Conservation (phyloP, 2,329 filamentous ascomycete genomes). For the Pyricularia grisea region DNA sequence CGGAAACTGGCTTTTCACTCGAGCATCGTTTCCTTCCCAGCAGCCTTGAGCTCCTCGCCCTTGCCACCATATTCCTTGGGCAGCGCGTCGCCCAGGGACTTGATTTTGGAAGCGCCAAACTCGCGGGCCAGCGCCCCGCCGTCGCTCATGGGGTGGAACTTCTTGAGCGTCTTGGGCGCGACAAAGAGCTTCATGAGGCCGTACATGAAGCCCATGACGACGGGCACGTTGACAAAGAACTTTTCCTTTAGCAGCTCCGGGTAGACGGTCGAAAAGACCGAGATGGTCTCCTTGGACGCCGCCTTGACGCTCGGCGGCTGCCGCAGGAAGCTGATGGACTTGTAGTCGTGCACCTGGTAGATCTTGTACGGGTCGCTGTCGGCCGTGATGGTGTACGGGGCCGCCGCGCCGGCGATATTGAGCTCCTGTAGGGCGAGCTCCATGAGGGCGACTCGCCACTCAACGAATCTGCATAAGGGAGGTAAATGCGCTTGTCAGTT, state of each 20-base stretch:
- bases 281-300: slow-evolving; percentile 72
- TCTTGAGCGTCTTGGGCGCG: slow-evolving; percentile 63
- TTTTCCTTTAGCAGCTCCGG: slow-evolving; percentile 83
- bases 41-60: slow-evolving; percentile 26
- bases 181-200: slow-evolving; percentile 67
- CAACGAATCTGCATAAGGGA: slow-evolving; percentile 57
- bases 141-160: slow-evolving; percentile 70
- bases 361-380: slow-evolving; percentile 81
- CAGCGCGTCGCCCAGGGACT: slow-evolving; percentile 50
- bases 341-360: slow-evolving; percentile 90
- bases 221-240: slow-evolving; percentile 91
- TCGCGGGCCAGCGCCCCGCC: slow-evolving; percentile 59
- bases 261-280: slow-evolving; percentile 72
- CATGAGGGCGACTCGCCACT: slow-evolving; percentile 87
- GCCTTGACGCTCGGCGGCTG: slow-evolving; percentile 68
- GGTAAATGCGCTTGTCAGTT: background rate
- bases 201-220: slow-evolving; percentile 85
- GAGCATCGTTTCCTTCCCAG: slow-evolving; percentile 16
- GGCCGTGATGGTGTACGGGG: slow-evolving; percentile 62
- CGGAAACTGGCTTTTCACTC: slow-evolving; percentile 5
- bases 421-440: slow-evolving; percentile 73
- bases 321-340: slow-evolving; percentile 76
- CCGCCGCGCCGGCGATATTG: slow-evolving; percentile 45
- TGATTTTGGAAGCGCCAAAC: slow-evolving; percentile 39
- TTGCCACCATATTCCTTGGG: slow-evolving; percentile 75